Evolutionary conservation across 257 asterid species (phyloP), one percentile per base, ranked within the genome.

Genomic region (Nemophila menziesii): DNA sequence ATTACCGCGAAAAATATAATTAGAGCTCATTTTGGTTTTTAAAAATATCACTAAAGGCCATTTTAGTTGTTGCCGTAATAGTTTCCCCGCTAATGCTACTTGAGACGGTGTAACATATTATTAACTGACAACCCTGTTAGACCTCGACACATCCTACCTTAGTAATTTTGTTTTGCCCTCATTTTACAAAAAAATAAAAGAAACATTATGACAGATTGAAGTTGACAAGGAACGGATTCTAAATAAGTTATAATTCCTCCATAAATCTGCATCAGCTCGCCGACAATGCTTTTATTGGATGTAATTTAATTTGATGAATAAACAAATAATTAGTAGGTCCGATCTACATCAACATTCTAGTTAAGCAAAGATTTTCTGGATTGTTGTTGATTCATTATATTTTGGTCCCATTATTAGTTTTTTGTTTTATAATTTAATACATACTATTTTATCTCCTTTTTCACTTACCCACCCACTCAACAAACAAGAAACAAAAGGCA

Each of bases 231-330:
- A 7, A 29, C 9, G 36, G 36, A 29, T 29, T 29, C 33, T 10
- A 26, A 26, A 4, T 29, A 2, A 13, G 12, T 29, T 29, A 29
- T 13, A 24, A 24, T 24, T 29, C 36, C 36, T 29, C 36, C 74
- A 82, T 70, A 73, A 64, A 70, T 67, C 60, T 49, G 54, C 52
- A 62, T 70, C 60, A 56, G 22, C 64, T 33, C 67, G 71, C 73
- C 68, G 77, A 73, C 77, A 67, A 44, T 65, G 67, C 76, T 73
- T n/a, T 67, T 67, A 73, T 70, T 67, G 50, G 53, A 61, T 23
- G 33, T 24, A 44, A 18, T 24, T 22, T 62, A 44, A 7, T 4
- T 26, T 38, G 14, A n/a, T n/a, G n/a, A 34, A 39, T 16, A 53
- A 44, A 53, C 37, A 38, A 21, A 19, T n/a, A n/a, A n/a, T 39